A percentile compares a stretch with the other conserved stretches of the same genome.
Conservation (phyloP, 2,329 filamentous ascomycete genomes). For the Purpureocillium lavendulum region DNA sequence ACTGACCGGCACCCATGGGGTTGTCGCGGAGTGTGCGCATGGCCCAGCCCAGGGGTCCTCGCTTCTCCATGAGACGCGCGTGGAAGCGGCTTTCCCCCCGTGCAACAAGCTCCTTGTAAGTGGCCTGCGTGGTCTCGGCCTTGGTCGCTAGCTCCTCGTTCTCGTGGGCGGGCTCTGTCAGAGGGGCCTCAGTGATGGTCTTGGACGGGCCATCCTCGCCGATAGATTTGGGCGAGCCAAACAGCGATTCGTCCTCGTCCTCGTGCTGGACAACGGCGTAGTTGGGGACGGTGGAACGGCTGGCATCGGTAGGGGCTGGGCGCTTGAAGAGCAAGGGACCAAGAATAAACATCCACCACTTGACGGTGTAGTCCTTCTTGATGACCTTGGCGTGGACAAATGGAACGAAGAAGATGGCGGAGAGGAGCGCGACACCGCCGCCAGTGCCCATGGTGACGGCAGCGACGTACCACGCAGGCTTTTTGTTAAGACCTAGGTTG, state of each 20-base stretch:
- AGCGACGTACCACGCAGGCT: constrained; percentile 59
- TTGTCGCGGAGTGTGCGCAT: constrained; percentile 71
- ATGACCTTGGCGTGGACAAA: constrained; percentile 59
- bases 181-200: constrained; percentile 9
- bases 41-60: constrained; percentile 71
- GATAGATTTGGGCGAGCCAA: constrained; percentile 22
- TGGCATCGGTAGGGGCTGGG: constrained; percentile 40
- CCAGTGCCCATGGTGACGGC: constrained; percentile 58
- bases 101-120: constrained; percentile 54
- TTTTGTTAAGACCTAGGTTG: constrained; percentile 54
- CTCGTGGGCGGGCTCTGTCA: constrained; percentile 28
- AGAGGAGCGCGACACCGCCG: constrained; percentile 47
- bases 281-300: constrained; percentile 56
- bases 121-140: constrained; percentile 38
- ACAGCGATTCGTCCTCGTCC: constrained; percentile 31
- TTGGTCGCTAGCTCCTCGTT: constrained; percentile 28
- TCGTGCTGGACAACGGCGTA: constrained; percentile 69
- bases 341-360: constrained; percentile 52
- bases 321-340: constrained; percentile 60
- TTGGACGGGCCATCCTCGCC: constrained; percentile 18
- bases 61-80: constrained; percentile 51
- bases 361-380: constrained; percentile 57
- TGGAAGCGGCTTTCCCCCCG: constrained; percentile 50
- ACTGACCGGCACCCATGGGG: constrained; percentile 60
- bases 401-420: constrained; percentile 66